A percentile compares a stretch with the other conserved stretches of the same genome.
phyloP scores from a whole-genome alignment of 192 early-diverging fungal species.

The Backusella australiensis region DNA sequence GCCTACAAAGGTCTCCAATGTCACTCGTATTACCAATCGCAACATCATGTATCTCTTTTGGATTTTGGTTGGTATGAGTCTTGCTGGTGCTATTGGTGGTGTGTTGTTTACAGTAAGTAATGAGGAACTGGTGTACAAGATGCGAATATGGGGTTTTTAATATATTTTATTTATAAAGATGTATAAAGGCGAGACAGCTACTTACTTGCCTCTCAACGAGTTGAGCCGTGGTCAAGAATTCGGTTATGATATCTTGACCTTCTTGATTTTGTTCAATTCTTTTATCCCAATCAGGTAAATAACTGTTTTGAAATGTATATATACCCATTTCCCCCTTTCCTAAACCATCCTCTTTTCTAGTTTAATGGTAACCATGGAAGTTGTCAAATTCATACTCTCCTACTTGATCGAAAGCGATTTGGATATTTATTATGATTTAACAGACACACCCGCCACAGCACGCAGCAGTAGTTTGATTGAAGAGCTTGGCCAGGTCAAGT shows the following conservation, averaged over 20 bases:
- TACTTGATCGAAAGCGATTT: slow-evolving; percentile 87
- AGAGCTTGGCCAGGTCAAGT: slow-evolving; percentile 92
- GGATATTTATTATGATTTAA: slow-evolving; percentile 94
- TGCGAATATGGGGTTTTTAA: neutral
- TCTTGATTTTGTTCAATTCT: slow-evolving; percentile 98
- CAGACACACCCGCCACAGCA: slow-evolving; percentile 89
- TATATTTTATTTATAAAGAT: slow-evolving; percentile 28
- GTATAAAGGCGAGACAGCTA: slow-evolving; percentile 40
- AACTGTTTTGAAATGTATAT: neutral
- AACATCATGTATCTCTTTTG: slow-evolving; percentile 93
- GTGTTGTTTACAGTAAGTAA: slow-evolving; percentile 51
- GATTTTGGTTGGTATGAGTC: slow-evolving; percentile 78
- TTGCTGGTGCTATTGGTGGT: slow-evolving; percentile 85
- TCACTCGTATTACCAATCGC: slow-evolving; percentile 87
- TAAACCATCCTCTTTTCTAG: slow-evolving; percentile 43
- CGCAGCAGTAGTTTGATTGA: slow-evolving; percentile 92
- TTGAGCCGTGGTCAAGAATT: slow-evolving; percentile 51
- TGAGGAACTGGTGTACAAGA: neutral
- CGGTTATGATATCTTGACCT: slow-evolving; percentile 90
- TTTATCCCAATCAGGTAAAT: slow-evolving; percentile 89
- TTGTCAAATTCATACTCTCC: slow-evolving; percentile 92
- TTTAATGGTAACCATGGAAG: slow-evolving; percentile 98
- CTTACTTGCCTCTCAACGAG: slow-evolving; percentile 39
- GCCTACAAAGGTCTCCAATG: slow-evolving; percentile 88
- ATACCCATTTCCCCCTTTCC: slow-evolving; percentile 14